phyloP scores from a whole-genome alignment of 1,284 basidiomycete genomes.

The Ceraceosorus bombacis region DNA sequence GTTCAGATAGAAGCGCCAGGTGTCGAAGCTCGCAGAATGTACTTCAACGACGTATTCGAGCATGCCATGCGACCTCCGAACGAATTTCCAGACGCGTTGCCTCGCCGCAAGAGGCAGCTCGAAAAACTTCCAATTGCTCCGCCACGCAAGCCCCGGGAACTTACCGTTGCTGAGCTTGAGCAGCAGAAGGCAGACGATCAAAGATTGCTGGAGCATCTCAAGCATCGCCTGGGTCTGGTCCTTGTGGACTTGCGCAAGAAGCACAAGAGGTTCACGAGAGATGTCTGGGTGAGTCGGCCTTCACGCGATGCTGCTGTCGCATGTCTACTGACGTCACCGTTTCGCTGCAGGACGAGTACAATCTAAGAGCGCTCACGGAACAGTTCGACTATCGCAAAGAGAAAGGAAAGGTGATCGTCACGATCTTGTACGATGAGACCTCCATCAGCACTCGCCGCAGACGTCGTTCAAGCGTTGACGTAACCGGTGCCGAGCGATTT shows the following conservation, averaged over 20 bases:
- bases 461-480: conserved; percentile 6
- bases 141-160: conserved; percentile 74
- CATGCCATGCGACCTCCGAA: conserved; percentile 59
- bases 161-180: conserved; percentile 73
- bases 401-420: conserved; percentile 32
- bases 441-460: conserved; percentile 36
- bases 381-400: conserved; percentile 40
- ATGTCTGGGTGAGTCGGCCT: conserved; percentile 53
- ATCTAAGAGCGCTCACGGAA: conserved; percentile 47
- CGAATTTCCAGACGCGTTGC: conserved; percentile 82
- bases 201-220: conserved; percentile 70
- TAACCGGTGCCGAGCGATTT: too few relatives aligned
- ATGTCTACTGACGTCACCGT: not conserved
- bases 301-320: not conserved
- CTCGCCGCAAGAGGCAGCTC: conserved; percentile 71
- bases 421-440: conserved; percentile 68
- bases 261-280: conserved; percentile 81
- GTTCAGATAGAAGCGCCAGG: conserved; percentile 55
- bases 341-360: conserved; percentile 37
- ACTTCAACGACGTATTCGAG: conserved; percentile 60
- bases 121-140: conserved; percentile 83
- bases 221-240: conserved; percentile 77
- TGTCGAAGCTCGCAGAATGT: conserved; percentile 57
- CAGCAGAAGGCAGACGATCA: conserved; percentile 75
- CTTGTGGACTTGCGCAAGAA: conserved; percentile 83